These are phyloP conservation scores for Furcasterigmium sp. DNA, from an alignment of 2,329 filamentous ascomycete genomes.

Conservation along the genomic window DNA sequence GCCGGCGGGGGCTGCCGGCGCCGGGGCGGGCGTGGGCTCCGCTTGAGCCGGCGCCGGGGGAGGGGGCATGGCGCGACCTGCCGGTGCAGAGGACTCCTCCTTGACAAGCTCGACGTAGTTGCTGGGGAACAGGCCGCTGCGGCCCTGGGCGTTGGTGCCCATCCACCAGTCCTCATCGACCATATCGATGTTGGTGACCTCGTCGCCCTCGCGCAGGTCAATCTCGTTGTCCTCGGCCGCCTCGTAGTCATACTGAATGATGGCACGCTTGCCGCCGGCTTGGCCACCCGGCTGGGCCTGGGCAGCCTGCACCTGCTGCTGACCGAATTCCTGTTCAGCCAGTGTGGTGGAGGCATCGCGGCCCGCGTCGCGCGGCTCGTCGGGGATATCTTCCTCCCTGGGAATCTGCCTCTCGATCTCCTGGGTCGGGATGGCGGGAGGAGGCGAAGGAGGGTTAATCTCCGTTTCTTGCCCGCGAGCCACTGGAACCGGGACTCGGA, in stretches of 20 bases:
- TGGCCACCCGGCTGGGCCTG: slow-evolving; percentile 20
- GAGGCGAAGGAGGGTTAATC: slow-evolving; percentile 37
- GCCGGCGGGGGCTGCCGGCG: slow-evolving; percentile 25
- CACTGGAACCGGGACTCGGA: slow-evolving; percentile 83
- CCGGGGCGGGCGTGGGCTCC: slow-evolving; percentile 29
- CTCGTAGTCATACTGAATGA: slow-evolving; percentile 93
- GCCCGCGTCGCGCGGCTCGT: slow-evolving; percentile 51
- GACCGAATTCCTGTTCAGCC: slow-evolving; percentile 38
- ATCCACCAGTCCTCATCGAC: slow-evolving; percentile 99
- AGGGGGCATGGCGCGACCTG: slow-evolving; percentile 21
- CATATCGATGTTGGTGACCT: slow-evolving; percentile 90
- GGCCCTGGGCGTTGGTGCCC: slow-evolving; percentile 79
- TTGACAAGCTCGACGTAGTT: slow-evolving; percentile 91
- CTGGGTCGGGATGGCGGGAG: slow-evolving; percentile 55
- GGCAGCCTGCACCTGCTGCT: slow-evolving; percentile 27
- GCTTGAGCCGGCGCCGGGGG: slow-evolving; percentile 20
- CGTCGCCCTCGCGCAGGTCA: slow-evolving; percentile 81
- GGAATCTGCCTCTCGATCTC: slow-evolving; percentile 59
- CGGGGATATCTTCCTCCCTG: slow-evolving; percentile 57
- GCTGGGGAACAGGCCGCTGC: slow-evolving; percentile 88
- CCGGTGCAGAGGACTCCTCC: slow-evolving; percentile 35
- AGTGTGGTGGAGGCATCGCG: slow-evolving; percentile 56
- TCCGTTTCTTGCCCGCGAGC: slow-evolving; percentile 52
- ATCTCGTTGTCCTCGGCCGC: slow-evolving; percentile 97
- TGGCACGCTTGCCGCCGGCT: slow-evolving; percentile 61